Conservation (phyloP, 2,329 filamentous ascomycete species). For the Plenodomus lindquistii region DNA sequence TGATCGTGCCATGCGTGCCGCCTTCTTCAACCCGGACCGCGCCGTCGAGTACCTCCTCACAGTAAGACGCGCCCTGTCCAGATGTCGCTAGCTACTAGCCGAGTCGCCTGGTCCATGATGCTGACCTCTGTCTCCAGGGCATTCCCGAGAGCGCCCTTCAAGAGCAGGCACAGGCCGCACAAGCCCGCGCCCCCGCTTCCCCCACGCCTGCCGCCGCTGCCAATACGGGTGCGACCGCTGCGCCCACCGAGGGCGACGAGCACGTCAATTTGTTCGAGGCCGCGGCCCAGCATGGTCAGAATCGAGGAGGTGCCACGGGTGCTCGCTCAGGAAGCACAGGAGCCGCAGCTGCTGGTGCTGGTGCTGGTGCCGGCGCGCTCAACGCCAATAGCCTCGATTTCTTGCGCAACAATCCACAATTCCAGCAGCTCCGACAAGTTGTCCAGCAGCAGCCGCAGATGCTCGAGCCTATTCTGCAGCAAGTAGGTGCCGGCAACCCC, state of each 20-base stretch:
- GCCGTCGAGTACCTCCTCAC: slow-evolving; percentile 94
- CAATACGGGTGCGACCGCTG: slow-evolving; percentile 46
- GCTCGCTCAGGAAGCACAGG: slow-evolving; percentile 54
- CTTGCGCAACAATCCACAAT: slow-evolving; percentile 91
- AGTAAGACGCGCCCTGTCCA: slow-evolving; percentile 59
- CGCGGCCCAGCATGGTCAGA: slow-evolving; percentile 73
- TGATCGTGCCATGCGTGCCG: slow-evolving; percentile 91
- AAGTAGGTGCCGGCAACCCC: slow-evolving; percentile 92
- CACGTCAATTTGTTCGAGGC: slow-evolving; percentile 90
- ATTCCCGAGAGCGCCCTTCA: slow-evolving; percentile 84
- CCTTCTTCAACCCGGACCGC: slow-evolving; percentile 95
- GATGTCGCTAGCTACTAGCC: neutral
- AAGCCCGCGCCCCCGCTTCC: slow-evolving; percentile 47
- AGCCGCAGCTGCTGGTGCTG: slow-evolving; percentile 57
- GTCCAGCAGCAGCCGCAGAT: slow-evolving; percentile 98
- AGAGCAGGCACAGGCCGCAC: slow-evolving; percentile 58
- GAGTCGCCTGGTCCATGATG: slow-evolving; percentile 2
- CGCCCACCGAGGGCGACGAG: slow-evolving; percentile 59
- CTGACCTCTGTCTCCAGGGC: slow-evolving; percentile 61
- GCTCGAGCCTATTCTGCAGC: slow-evolving; percentile 96
- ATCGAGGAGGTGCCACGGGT: slow-evolving; percentile 49
- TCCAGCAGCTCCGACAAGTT: slow-evolving; percentile 95
- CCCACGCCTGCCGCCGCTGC: slow-evolving; percentile 51
- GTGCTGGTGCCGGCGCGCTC: slow-evolving; percentile 53
- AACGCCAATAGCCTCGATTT: slow-evolving; percentile 85